Evolutionary conservation across 768 basidiomycete species (phyloP).

Genomic region (Leccinum boreale): DNA sequence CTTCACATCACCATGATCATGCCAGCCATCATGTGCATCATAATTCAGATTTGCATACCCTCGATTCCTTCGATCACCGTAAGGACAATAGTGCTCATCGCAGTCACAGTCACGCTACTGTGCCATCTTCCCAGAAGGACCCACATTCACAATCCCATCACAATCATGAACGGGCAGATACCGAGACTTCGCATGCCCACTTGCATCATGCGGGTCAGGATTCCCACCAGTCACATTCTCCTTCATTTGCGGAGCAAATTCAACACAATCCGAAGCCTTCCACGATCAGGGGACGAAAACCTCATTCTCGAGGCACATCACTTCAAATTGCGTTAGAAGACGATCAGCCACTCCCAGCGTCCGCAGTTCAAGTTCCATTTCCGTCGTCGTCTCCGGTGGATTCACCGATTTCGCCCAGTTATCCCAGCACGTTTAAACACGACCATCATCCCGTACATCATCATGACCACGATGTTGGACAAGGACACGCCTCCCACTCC

Average conservation of each 20-base stretch:
- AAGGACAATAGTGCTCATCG: conserved; percentile 10
- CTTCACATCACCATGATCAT: conserved; percentile 19
- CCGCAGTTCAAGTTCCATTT: conserved; percentile 24
- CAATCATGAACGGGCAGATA: conserved; percentile 23
- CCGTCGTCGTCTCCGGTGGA: conserved; percentile 26
- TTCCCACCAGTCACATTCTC: conserved; percentile 18
- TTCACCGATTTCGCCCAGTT: conserved; percentile 66
- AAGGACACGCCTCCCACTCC: conserved; percentile 48
- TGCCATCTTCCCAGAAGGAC: conserved; percentile 8
- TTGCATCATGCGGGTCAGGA: conserved; percentile 28
- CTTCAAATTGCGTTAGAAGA: conserved; percentile 35
- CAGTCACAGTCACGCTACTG: conserved; percentile 16
- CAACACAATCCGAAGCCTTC: conserved; percentile 9
- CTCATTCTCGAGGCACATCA: conserved; percentile 40
- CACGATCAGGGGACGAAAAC: conserved; percentile 30
- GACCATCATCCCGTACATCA: conserved; percentile 40
- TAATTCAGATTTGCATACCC: conserved; percentile 11
- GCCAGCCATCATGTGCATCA: conserved; percentile 19
- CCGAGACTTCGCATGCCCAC: conserved; percentile 23
- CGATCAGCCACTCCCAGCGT: conserved; percentile 16
- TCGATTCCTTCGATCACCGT: conserved; percentile 10
- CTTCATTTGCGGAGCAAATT: conserved; percentile 11
- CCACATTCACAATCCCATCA: conserved; percentile 28
- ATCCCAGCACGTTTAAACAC: conserved; percentile 47
- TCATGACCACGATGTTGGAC: conserved; percentile 12